Percentiles rank a stretch among this genome's conserved stretches.
phyloP scores from a whole-genome alignment of 257 asterid genomes.

The Solanum okadae region DNA sequence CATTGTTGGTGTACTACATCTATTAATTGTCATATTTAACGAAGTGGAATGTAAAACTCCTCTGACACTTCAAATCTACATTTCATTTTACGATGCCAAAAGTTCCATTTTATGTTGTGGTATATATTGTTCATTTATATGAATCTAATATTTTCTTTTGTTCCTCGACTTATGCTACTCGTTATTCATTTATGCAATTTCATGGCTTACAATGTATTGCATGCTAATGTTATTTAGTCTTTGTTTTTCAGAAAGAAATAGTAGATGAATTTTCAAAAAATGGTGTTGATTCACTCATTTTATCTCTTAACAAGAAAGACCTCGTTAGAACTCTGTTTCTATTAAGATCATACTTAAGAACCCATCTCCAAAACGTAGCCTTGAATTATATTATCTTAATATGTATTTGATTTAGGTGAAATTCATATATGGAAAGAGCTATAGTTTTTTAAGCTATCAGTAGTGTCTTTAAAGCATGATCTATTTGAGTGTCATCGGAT shows the following conservation, averaged over 20 bases:
- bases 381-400: neutral
- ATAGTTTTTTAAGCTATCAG: neutral
- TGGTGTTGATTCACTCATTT: constrained; percentile 66
- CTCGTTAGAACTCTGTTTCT: constrained; percentile 67
- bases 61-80: neutral
- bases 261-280: constrained; percentile 39
- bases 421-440: neutral
- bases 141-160: neutral
- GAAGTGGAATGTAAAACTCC: neutral
- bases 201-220: neutral
- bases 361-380: constrained; percentile 83
- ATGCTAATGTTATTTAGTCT: neutral
- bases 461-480: neutral
- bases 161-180: neutral
- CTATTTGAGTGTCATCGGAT: neutral
- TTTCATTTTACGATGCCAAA: neutral
- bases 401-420: neutral
- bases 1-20: neutral
- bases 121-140: neutral
- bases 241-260: constrained; percentile 52
- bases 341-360: constrained; percentile 76
- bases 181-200: neutral
- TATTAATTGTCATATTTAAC: neutral
- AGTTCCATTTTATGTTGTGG: neutral
- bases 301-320: constrained; percentile 92